phyloP scores from a whole-genome alignment of 371 early-diverging fungal species.

The Saksenaea oblongispora region DNA sequence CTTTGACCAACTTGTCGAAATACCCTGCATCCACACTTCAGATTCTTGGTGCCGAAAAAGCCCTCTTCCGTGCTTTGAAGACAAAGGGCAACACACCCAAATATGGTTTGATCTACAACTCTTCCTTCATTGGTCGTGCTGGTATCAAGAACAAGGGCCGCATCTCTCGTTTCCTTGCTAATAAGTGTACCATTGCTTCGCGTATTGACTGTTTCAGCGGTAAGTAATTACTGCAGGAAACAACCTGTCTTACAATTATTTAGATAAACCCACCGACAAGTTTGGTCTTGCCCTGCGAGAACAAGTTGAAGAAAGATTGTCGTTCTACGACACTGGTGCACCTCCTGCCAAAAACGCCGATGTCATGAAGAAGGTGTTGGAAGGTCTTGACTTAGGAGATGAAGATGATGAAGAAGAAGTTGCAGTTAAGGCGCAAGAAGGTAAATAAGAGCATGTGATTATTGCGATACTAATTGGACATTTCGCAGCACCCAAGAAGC shows the following conservation, averaged over 20 bases:
- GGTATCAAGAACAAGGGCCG: conserved; percentile 98
- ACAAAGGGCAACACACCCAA: conserved; percentile 98
- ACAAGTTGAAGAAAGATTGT: conserved; percentile 96
- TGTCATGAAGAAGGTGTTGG: conserved; percentile 90
- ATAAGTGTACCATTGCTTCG: conserved; percentile 97
- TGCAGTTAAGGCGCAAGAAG: conserved; percentile 7
- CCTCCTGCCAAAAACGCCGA: conserved; percentile 91
- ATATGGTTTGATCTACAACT: conserved; percentile 98
- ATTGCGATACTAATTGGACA: conserved; percentile 5
- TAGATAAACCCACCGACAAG: conserved; percentile 76
- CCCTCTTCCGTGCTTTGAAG: conserved; percentile 97
- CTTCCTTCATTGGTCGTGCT: conserved; percentile 93
- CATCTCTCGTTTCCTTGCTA: conserved; percentile 97
- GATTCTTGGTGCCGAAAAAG: conserved; percentile 99
- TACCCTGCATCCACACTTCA: conserved; percentile 98
- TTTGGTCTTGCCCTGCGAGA: conserved; percentile 96
- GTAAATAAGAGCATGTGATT: conserved; percentile 1
- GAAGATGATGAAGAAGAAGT: conserved; percentile 40
- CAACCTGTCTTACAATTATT: background rate
- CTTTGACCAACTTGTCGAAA: conserved; percentile 96
- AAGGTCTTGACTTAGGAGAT: conserved; percentile 63
- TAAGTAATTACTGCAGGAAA: background rate
- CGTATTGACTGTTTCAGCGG: conserved; percentile 96
- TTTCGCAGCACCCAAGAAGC: conserved; percentile 24
- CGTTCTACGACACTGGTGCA: conserved; percentile 90